Base-by-base conservation (phyloP, 2,329 filamentous ascomycete genomes). In the Colletotrichum aenigma region DNA sequence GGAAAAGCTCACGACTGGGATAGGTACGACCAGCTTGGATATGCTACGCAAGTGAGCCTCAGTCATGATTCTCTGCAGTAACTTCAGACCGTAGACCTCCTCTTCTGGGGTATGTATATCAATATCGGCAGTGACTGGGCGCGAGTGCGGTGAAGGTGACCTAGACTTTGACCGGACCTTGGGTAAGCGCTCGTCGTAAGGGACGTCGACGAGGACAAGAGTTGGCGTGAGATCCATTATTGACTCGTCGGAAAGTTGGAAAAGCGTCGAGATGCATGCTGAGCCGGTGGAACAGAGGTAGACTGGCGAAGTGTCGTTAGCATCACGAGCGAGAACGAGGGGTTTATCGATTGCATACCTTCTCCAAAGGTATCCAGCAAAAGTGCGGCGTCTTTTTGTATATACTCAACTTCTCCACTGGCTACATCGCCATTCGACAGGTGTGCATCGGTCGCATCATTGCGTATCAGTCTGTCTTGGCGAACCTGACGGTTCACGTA, bases 401-500 rank as follows among this genome's bases (percentile, higher is more conserved):
- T 82, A 64, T 86, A 83, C 36, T 85, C 84, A 16, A 81, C 78
- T 70, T 87, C 85, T 80, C 84, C 83, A 74, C 83, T 82, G 48
- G 78, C 76, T 24, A 74, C 70, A 69, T 74, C 71, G 58, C 79
- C 77, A 52, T 78, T 78, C 55, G 79, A 78, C 48, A 78, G 76
- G 52, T 79, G 74, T 64, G 76, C 73, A 64, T 67, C 71, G 71
- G 76, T 78, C 32, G 78, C 64, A 77, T 77, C 73, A 67, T 83
- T 78, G 58, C 78, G 81, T 55, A 90, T 82, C 66, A 87, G 81
- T 72, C 88, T 85, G 79, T 90, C 87, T 76, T 87, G 82, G 78
- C 84, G 84, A 77, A 90, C 87, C 76, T 86, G 85, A 80, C 89
- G 89, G 84, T 91, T 89, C 79, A 92, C 89, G 79, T 92, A 92